Evolutionary conservation across 306 rosid species (phyloP), one percentile per base, ranked within the genome.

Genomic region (Elaeagnus macrophylla): DNA sequence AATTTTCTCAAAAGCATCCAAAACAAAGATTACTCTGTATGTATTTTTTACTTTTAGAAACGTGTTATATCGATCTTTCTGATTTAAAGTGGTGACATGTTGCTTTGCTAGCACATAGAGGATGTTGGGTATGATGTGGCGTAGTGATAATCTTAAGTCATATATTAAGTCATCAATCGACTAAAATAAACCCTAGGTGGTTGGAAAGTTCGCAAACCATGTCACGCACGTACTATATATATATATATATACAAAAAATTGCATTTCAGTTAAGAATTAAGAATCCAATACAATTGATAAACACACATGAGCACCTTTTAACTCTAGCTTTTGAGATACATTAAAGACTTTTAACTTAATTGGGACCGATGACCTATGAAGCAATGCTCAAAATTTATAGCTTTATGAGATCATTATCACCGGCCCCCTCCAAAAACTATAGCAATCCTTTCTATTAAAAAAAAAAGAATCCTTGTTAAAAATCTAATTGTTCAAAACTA

Each of bases 71-170:
- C 56, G 60, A 53, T 42, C 47, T 59, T 37, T 57, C 18, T 20
- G 43, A 38, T 14, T 60, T 63, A 64, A 36, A 56, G 32, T 25
- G 32, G 32, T 25, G 32, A 5, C 32, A 25, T 42, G 11, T 43
- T 9, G 18, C 11, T 63, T 40, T 39, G 66, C 39, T 37, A 60
- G 16, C 15, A 55, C 38, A 32, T 46, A 20, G 7, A 32, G 44
- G 44, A 10, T 51, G 61, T 61, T 39, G 46, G 54, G 47, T 19
- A 51, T 69, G 73, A 67, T 54, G 59, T 56, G 60, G 52, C 70
- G 51, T 51, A 66, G 47, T 67, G n/a, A n/a, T n/a, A 68, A 83
- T 78, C 81, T 55, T 37, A 36, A 64, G 77, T 74, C 71, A 49
- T 62, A 40, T 16, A 55, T 65, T 60, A 70, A 60, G 65, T 62